Evolutionary conservation across 2,329 filamentous ascomycete species (phyloP).

Genomic region (Colletotrichum filicis): DNA sequence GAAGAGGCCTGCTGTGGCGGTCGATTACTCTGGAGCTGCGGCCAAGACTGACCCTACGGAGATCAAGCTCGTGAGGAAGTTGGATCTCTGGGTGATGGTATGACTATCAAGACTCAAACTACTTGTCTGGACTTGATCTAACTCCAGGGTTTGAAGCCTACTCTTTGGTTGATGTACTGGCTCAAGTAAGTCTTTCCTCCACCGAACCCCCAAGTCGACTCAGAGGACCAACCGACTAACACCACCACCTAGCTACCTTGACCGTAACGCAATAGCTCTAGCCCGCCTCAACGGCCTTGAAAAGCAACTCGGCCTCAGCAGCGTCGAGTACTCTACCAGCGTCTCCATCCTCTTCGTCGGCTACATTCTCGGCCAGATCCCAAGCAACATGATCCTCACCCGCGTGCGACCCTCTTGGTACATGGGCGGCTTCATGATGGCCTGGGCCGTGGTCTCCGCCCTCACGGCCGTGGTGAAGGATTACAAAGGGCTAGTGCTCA

Average conservation of each 20-base stretch:
- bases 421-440: constrained; percentile 51
- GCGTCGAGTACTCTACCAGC: constrained; percentile 47
- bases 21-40: constrained; percentile 51
- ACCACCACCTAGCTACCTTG: constrained; percentile 29
- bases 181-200: constrained; percentile 31
- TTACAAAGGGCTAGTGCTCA: constrained; percentile 52
- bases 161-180: constrained; percentile 48
- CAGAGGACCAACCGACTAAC: background rate
- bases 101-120: background rate
- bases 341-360: constrained; percentile 49
- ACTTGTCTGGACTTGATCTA: background rate
- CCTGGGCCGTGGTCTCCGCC: constrained; percentile 53
- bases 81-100: constrained; percentile 52
- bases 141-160: constrained; percentile 44
- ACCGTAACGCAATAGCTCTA: constrained; percentile 40
- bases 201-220: background rate
- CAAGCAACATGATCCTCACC: constrained; percentile 51
- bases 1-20: background rate
- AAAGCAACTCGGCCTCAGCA: constrained; percentile 37
- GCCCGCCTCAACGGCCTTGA: constrained; percentile 44
- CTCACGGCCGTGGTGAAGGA: constrained; percentile 53
- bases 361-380: constrained; percentile 50
- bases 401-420: constrained; percentile 64
- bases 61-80: constrained; percentile 50
- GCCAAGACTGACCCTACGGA: constrained; percentile 52